These are phyloP conservation scores for Rhododendron kiyosumense DNA, from an alignment of 148 eudicot genomes.

Conservation along the genomic window DNA sequence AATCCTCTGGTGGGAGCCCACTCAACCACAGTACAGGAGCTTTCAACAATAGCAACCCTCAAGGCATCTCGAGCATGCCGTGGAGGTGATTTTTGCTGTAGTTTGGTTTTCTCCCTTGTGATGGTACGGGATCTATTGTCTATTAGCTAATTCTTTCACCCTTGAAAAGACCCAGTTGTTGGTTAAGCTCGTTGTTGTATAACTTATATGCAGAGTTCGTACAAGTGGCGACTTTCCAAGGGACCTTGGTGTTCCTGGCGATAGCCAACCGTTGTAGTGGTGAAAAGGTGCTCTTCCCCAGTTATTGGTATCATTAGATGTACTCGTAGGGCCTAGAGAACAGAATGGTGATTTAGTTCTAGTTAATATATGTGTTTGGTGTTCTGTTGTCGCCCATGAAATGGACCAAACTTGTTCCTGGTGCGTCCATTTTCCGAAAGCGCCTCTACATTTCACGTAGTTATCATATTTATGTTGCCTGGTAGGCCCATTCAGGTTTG, in stretches of 20 bases:
- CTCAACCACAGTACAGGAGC: slow-evolving; percentile 52
- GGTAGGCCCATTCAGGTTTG: not conserved
- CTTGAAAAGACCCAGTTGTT: not conserved
- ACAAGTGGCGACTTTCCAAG: slow-evolving; percentile 1
- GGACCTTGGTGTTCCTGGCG: not conserved
- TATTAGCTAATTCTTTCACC: not conserved
- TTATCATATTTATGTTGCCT: not conserved
- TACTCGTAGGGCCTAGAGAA: not conserved
- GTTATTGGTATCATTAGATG: not conserved
- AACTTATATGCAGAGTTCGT: slow-evolving; percentile 12
- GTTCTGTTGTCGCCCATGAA: not conserved
- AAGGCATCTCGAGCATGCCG: slow-evolving; percentile 46
- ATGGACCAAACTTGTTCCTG: not conserved
- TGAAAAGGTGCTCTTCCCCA: not conserved
- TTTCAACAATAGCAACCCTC: slow-evolving; percentile 33
- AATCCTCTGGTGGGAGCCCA: slow-evolving; percentile 79
- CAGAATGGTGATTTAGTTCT: not conserved
- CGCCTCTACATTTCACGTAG: not conserved
- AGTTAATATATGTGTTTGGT: not conserved
- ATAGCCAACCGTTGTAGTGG: slow-evolving; percentile 3
- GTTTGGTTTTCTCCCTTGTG: not conserved
- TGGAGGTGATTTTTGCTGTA: slow-evolving; percentile 49
- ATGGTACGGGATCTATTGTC: not conserved
- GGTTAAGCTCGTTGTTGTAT: slow-evolving; percentile 4
- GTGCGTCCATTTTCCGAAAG: not conserved